phyloP scores from a whole-genome alignment of 108 stramenopile species.

The Schizochytrium sp. region DNA sequence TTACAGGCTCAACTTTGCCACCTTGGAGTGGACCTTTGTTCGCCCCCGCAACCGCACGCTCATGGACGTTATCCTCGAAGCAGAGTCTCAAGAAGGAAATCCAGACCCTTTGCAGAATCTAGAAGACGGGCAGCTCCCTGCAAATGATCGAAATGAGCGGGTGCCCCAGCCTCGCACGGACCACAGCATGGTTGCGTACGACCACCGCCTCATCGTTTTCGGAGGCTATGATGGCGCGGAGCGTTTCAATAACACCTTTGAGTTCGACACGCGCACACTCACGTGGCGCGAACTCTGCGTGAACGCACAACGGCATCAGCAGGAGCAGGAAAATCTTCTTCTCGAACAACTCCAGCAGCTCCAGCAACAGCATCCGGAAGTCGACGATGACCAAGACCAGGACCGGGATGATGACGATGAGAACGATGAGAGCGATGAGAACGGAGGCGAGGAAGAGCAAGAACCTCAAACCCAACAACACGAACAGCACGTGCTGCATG shows the following conservation, averaged over 20 bases:
- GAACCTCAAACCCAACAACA: too few relatives aligned
- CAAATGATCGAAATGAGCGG: background rate
- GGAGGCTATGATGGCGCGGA: background rate
- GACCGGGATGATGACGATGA: too few relatives aligned
- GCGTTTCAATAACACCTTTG: background rate
- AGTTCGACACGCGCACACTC: background rate
- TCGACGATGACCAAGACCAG: too few relatives aligned
- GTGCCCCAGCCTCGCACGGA: background rate
- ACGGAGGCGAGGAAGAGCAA: too few relatives aligned
- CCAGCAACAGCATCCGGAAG: background rate
- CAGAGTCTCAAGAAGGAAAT: too few relatives aligned
- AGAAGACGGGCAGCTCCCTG: too few relatives aligned
- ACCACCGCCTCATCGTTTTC: background rate
- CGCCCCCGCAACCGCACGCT: background rate
- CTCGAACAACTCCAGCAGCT: background rate
- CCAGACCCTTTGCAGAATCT: too few relatives aligned
- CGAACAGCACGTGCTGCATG: too few relatives aligned
- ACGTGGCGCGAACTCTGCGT: slow-evolving; percentile 11
- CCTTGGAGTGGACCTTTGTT: background rate
- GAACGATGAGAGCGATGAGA: too few relatives aligned
- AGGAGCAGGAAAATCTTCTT: background rate
- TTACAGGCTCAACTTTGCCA: background rate
- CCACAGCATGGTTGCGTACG: background rate
- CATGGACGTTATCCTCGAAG: background rate
- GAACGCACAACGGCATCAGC: background rate